Evolutionary conservation across 306 rosid species (phyloP), one percentile per base, ranked within the genome.

Genomic region (Rubus idaeus): DNA sequence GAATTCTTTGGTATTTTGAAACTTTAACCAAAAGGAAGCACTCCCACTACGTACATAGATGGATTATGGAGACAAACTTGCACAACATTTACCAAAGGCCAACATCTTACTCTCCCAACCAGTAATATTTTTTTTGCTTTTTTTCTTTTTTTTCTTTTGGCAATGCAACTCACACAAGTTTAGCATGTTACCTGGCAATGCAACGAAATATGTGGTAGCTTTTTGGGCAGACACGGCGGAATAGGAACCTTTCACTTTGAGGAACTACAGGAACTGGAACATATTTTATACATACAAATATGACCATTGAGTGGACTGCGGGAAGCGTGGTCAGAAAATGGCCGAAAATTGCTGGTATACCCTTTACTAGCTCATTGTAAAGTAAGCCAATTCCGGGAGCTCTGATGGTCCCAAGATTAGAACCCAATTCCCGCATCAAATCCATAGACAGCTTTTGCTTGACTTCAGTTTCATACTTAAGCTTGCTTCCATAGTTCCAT

Each of bases 401-500:
- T 83, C 98, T 86, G 70, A 94, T 80, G 37, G 97, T 94, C 85
- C 98, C 98, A 13, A 94, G 97, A 81, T 90, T 90, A 80, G 89
- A 86, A 87, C 98, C 97, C 67, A 94, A 82, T 75, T 91, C 90
- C 75, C 93, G 84, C 94, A 94, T 90, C 74, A 94, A 78, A 87
- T 94, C 93, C 87, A 69, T 90, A 21, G 98, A 94, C 57, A 94
- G 85, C 81, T 90, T 94, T 84, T 94, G 91, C 84, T 90, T 90
- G 62, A 94, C 98, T 82, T 94, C 97, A 78, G 98, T 90, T 90
- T 91, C 98, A 80, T 94, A 94, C 81, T 86, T 94, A 10, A 94
- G 97, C 92, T 91, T 94, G 89, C 98, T 94, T 74, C 98, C 98
- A 49, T 91, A 94, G 70, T 91, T 94, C 98, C 98, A 94, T 80